Percentiles rank a stretch among this genome's conserved stretches.
phyloP scores from a whole-genome alignment of 2,329 filamentous ascomycete genomes.

The Colletotrichum simmondsii region DNA sequence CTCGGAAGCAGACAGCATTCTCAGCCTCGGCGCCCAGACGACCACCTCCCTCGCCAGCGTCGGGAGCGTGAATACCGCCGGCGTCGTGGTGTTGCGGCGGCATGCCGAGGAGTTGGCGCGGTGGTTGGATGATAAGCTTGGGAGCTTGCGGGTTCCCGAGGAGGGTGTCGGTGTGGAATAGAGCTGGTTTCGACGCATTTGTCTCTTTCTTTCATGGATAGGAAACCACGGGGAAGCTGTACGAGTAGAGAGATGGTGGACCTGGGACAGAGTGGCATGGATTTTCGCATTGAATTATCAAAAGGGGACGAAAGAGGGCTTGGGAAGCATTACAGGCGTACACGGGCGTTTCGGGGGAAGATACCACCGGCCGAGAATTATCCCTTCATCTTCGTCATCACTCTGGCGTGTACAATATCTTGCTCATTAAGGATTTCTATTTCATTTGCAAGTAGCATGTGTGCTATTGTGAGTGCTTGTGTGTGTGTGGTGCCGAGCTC shows the following conservation, averaged over 20 bases:
- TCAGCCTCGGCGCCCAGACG: conserved; percentile 57
- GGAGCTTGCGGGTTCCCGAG: conserved; percentile 62
- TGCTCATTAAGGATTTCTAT: neutral
- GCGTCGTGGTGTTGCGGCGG: conserved; percentile 62
- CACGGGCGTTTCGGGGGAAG: conserved; percentile 26
- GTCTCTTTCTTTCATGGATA: neutral
- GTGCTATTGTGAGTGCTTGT: neutral
- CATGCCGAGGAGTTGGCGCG: conserved; percentile 69
- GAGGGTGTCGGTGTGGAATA: conserved; percentile 56
- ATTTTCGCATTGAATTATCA: neutral
- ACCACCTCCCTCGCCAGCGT: conserved; percentile 51
- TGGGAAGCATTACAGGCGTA: conserved; percentile 16
- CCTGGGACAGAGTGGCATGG: too few species aligned
- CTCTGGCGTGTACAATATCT: conserved; percentile 1
- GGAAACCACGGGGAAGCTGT: neutral
- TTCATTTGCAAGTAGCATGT: neutral
- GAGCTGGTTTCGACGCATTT: neutral
- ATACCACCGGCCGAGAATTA: conserved; percentile 33
- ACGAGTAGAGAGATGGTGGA: neutral
- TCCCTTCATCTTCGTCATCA: neutral
- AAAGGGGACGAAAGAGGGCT: neutral
- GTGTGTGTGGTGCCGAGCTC: neutral
- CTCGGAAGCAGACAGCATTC: conserved; percentile 59
- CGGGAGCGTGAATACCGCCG: conserved; percentile 53
- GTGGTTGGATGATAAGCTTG: conserved; percentile 71